Percentiles rank a stretch among this genome's conserved stretches.
phyloP scores from a whole-genome alignment of 2,329 filamentous ascomycete genomes.

The Sordariomycetes sp. region DNA sequence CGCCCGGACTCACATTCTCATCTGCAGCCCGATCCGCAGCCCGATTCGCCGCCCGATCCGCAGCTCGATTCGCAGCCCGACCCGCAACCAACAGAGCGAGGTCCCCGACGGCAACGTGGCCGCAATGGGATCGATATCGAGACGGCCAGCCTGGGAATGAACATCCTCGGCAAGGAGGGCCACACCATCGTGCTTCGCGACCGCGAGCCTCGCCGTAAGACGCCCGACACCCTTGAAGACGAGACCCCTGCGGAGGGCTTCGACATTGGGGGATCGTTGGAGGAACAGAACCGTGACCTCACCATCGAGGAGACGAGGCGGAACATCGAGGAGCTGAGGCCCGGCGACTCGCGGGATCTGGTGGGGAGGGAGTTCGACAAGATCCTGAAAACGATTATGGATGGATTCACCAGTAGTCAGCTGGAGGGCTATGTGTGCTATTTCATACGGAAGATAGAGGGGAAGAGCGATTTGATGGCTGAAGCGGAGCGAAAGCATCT shows the following conservation, averaged over 20 bases:
- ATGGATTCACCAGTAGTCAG: constrained; percentile 36
- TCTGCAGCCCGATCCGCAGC: no score
- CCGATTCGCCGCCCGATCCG: no score
- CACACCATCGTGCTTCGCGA: constrained; percentile 37
- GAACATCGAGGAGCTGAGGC: constrained; percentile 39
- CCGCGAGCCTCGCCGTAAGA: constrained; percentile 3
- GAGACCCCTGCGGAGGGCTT: constrained; percentile 8
- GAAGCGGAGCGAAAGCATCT: background rate
- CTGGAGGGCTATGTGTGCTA: constrained; percentile 28
- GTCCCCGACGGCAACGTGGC: background rate
- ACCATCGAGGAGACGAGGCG: constrained; percentile 23
- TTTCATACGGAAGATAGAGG: background rate
- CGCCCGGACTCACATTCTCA: no score
- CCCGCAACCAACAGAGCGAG: background rate
- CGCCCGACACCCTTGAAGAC: constrained; percentile 6
- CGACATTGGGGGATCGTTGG: constrained; percentile 20
- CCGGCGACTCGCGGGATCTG: constrained; percentile 25
- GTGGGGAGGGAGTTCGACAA: constrained; percentile 27
- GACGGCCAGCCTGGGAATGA: constrained; percentile 14
- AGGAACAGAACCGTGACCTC: constrained; percentile 14
- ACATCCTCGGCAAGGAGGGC: constrained; percentile 23
- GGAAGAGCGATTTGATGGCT: background rate
- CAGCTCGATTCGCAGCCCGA: no score
- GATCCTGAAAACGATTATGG: constrained; percentile 23
- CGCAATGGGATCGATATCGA: background rate